Evolutionary conservation across 148 eudicot species (phyloP), one percentile per base, ranked within the genome.

Genomic region (Fagopyrum esculentum): DNA sequence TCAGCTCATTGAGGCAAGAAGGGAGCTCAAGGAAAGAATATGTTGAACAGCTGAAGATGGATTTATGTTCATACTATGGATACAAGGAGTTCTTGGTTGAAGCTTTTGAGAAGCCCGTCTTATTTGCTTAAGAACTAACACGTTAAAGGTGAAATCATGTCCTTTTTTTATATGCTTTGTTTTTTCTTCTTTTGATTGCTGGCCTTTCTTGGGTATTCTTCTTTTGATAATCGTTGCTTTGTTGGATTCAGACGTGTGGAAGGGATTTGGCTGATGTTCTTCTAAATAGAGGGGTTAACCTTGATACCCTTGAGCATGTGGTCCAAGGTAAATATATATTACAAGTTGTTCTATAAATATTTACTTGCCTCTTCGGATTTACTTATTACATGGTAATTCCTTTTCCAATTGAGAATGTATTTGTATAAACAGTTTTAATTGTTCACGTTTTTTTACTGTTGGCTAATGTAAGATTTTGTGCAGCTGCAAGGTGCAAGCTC

Each of bases 91-190:
- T 90, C 82, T 80, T 94, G 45, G 90, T 94, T 81, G 98, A 94
- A 90, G 89, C 93, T 80, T 91, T 94, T 89, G 98, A 91, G 83
- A 92, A 87, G 82, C 96, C 55, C 89, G 98, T 47, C 97, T 93
- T 13, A 86, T 92, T 57, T 84, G 87, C 79, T 84, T 94, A 55
- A 85, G 98, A 71, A 83, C 98, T 44, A 91, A 94, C 82, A 90
- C 98, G 51, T 81, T 94, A 60, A 94, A 90, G 97, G 98, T 94
- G 75, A 74, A 69, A 64, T 45, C 9, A n/a, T 49, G 29, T 13
- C 4, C 47, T 63, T 29, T 50, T 30, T 35, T 1, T 35, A 35
- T 35, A 35, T 35, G 40, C 40, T 35, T 1, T 35, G 40, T 1
- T 51, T 60, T 63, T 51, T 40, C 30, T 45, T 69, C 16, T 9